Conservation (phyloP, 164 flowering plant genomes). For the Liriodendron chinense region DNA sequence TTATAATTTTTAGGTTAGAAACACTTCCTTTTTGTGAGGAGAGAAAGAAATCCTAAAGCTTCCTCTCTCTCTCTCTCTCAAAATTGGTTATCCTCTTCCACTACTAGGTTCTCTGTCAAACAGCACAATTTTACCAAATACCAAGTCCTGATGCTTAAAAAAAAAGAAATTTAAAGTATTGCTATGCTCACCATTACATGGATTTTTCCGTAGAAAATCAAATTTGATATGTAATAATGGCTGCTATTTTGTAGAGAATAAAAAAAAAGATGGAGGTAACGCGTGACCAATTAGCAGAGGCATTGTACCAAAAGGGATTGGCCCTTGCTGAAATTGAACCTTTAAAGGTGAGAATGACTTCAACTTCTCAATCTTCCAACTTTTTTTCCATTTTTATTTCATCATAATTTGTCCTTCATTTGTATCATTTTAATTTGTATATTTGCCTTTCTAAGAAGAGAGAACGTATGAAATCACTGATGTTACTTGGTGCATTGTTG, state of each 20-base stretch:
- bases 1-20: too few species aligned
- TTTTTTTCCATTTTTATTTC: neutral
- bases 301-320: slow-evolving; percentile 88
- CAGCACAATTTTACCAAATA: neutral
- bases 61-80: too few species aligned
- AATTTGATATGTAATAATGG: neutral
- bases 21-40: too few species aligned
- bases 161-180: too few species aligned
- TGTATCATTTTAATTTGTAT: neutral
- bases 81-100: too few species aligned
- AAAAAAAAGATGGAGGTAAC: slow-evolving; percentile 87
- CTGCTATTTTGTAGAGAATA: slow-evolving; percentile 38
- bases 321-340: slow-evolving; percentile 68
- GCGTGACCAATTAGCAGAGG: slow-evolving; percentile 78
- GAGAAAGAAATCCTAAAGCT: too few species aligned
- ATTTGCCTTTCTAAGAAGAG: neutral
- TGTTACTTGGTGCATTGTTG: neutral
- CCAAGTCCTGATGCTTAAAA: neutral
- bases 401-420: neutral
- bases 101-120: too few species aligned
- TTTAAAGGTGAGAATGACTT: slow-evolving; percentile 39
- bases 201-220: neutral
- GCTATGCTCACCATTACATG: neutral
- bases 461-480: neutral
- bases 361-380: too few species aligned